These are phyloP conservation scores for Helianthus tuberosus DNA, from an alignment of 129 eudicot species.

Conservation along the genomic window DNA sequence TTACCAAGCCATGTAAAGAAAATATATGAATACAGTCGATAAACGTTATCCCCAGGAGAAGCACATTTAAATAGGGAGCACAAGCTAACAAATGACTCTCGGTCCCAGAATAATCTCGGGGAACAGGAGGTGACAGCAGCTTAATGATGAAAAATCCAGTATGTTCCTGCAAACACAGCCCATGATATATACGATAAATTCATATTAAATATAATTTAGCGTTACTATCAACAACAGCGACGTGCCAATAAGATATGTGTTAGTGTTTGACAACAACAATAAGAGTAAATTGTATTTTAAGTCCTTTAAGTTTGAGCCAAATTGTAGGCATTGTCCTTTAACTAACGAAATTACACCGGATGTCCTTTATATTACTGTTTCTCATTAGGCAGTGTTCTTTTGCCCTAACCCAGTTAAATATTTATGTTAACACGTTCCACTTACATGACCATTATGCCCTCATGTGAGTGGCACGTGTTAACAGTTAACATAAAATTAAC, in stretches of 20 bases:
- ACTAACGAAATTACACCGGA: no score
- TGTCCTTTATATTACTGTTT: no score
- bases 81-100: constrained; percentile 77
- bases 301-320: no score
- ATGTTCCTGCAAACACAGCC: constrained; percentile 53
- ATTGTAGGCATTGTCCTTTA: no score
- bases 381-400: no score
- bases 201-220: background rate
- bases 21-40: constrained; percentile 83
- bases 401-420: no score
- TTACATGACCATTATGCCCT: no score
- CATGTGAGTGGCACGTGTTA: no score
- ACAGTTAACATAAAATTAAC: no score
- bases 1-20: constrained; percentile 92
- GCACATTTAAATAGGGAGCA: constrained; percentile 81
- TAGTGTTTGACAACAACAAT: background rate
- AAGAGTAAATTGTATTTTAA: background rate
- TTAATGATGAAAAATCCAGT: constrained; percentile 38
- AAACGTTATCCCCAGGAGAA: constrained; percentile 80
- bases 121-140: constrained; percentile 49
- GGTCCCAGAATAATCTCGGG: constrained; percentile 65
- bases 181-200: background rate
- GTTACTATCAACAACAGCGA: background rate
- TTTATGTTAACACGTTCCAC: no score
- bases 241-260: background rate